A percentile compares a stretch with the other conserved stretches of the same genome.
phyloP scores from a whole-genome alignment of 164 flowering plant species.

The Vitis cinerea region DNA sequence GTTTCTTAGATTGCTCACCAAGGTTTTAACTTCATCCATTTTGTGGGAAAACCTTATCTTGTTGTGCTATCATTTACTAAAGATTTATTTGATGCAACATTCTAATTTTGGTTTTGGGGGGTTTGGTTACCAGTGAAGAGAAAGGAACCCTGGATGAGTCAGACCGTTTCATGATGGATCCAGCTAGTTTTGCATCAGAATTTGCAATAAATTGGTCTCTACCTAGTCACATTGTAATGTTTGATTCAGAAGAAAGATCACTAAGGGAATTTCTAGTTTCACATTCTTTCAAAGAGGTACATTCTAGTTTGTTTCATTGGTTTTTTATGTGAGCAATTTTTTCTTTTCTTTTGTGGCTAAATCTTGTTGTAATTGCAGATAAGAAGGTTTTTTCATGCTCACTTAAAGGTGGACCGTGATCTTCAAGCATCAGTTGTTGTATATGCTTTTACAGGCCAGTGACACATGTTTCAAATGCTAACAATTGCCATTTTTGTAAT shows the following conservation, averaged over 20 bases:
- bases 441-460: constrained; percentile 39
- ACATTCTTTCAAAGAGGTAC: constrained; percentile 69
- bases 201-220: constrained; percentile 56
- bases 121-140: constrained; percentile 44
- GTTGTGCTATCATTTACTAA: no score
- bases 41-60: no score
- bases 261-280: constrained; percentile 50
- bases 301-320: background rate
- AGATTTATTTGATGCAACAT: background rate
- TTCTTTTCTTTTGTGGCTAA: background rate
- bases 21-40: constrained; percentile 35
- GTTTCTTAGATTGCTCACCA: constrained; percentile 92
- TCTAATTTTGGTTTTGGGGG: constrained; percentile 3
- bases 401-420: constrained; percentile 87
- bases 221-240: constrained; percentile 83
- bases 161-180: constrained; percentile 79
- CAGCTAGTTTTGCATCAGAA: constrained; percentile 55
- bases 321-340: no score
- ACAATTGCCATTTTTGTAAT: no score
- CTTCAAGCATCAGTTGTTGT: constrained; percentile 74
- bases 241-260: constrained; percentile 65
- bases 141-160: constrained; percentile 67
- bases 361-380: constrained; percentile 37
- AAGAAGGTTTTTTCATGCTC: constrained; percentile 83
- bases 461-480: background rate